These are phyloP conservation scores for Ailanthus altissimus DNA, from an alignment of 345 rosid species.

Conservation along the genomic window DNA sequence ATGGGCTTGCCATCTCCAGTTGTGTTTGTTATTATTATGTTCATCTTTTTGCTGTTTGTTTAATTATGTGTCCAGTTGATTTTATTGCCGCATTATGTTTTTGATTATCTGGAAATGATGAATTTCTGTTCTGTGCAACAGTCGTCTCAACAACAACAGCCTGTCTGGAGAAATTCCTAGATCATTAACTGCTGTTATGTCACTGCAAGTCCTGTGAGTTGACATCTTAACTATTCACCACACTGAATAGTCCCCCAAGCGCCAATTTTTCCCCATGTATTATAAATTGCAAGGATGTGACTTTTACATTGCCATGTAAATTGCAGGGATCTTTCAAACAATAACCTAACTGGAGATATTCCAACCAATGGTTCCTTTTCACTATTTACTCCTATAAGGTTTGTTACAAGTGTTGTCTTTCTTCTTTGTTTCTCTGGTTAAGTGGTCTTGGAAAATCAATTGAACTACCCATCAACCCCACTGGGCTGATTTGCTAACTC, in stretches of 20 bases:
- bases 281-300: slow-evolving; percentile 13
- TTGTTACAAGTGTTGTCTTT: slow-evolving; percentile 19
- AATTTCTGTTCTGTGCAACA: slow-evolving; percentile 29
- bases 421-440: not conserved
- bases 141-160: slow-evolving; percentile 81
- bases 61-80: not conserved
- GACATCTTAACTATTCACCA: not conserved
- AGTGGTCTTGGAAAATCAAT: slow-evolving; percentile 13
- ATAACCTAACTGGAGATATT: slow-evolving; percentile 57
- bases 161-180: slow-evolving; percentile 60
- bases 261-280: not conserved
- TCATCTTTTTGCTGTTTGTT: not conserved
- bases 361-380: slow-evolving; percentile 87
- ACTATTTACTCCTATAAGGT: slow-evolving; percentile 77
- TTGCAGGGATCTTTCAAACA: slow-evolving; percentile 86
- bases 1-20: not conserved
- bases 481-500: slow-evolving; percentile 26
- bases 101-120: slow-evolving; percentile 19
- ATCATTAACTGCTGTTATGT: slow-evolving; percentile 41
- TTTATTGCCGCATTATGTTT: not conserved
- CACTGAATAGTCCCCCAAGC: too few relatives aligned
- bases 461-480: not conserved
- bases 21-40: not conserved
- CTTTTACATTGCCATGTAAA: slow-evolving; percentile 20
- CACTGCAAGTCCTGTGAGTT: slow-evolving; percentile 81